phyloP scores from a whole-genome alignment of 352 stramenopile species.

The Phytophthora brassicae region DNA sequence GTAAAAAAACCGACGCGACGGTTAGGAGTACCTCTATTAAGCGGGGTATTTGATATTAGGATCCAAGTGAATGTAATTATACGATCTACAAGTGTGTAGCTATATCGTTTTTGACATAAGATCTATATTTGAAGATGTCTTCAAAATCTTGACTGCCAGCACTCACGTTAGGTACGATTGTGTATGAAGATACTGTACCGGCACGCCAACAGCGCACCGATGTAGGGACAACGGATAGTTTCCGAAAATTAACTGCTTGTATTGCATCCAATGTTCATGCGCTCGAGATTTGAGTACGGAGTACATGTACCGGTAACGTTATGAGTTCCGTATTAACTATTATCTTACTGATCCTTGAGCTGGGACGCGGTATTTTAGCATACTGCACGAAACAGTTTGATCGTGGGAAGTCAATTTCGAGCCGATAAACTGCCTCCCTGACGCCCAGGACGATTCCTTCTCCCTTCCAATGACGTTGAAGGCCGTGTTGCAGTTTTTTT shows the following conservation, averaged over 20 bases:
- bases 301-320: no score
- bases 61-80: background rate
- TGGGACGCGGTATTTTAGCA: no score
- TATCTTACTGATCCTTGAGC: no score
- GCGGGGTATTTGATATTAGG: background rate
- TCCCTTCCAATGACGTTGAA: background rate
- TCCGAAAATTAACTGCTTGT: no score
- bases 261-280: no score
- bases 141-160: slow-evolving; percentile 14
- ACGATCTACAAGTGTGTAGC: background rate
- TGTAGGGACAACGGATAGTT: no score
- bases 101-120: background rate
- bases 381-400: no score
- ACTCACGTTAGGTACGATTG: slow-evolving; percentile 10
- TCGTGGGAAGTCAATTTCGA: slow-evolving; percentile 15
- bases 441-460: slow-evolving; percentile 6
- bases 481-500: slow-evolving; percentile 1
- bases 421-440: slow-evolving; percentile 18
- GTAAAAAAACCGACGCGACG: background rate
- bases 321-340: no score
- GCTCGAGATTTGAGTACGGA: no score
- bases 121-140: background rate
- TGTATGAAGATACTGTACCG: slow-evolving; percentile 20
- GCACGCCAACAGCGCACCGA: no score
- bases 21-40: background rate